Base-by-base conservation (phyloP, 352 stramenopile genomes). In the Aphanomyces cochlioides region DNA sequence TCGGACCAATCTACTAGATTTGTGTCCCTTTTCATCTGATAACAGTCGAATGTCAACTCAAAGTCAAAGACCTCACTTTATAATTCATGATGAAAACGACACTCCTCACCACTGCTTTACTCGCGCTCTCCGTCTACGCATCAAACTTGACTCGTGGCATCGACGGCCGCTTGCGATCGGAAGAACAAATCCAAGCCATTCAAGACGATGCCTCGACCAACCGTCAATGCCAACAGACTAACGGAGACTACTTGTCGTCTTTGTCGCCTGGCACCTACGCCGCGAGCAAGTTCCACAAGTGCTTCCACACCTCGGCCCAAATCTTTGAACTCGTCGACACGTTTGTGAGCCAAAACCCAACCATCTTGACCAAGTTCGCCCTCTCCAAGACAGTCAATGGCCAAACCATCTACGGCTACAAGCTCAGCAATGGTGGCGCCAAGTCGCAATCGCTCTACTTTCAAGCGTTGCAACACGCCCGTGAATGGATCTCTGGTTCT, bases 401-500 rank as follows among this genome's bases (percentile, higher is more conserved):
- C 10, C 72, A 73, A 37, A 58, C 71, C 37, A 74, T 79, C 41
- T 73, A 66, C n/a, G 60, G 61, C 7, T 79, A 77, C 74, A 79
- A 73, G 71, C 34, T 79, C 63, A 73, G 64, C 10, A 2, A 7
- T 5, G 45, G 7, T 28, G 19, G 19, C 19, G 7, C 57, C 57
- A 88, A 88, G 57, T 88, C 89, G 13, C 13, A 73, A 41, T 53
- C 59, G 8, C 65, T 79, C 8, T 79, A 77, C 68, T 56, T 77
- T 45, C 61, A 79, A 40, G 60, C 65, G 19, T 58, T 79, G 45
- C 76, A 77, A 67, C 74, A 79, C 56, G 74, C 74, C n/a, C 74
- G 74, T 28, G 74, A 79, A 67, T 79, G 72, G 71, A 66, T 73
- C 67, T 69, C 72, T 13, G 74, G 72, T 34, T 72, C 60, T 39